Percentiles rank a stretch among this genome's conserved stretches.
Evolutionary conservation across 768 basidiomycete species (phyloP).

Genomic region (Amanita inopinata): DNA sequence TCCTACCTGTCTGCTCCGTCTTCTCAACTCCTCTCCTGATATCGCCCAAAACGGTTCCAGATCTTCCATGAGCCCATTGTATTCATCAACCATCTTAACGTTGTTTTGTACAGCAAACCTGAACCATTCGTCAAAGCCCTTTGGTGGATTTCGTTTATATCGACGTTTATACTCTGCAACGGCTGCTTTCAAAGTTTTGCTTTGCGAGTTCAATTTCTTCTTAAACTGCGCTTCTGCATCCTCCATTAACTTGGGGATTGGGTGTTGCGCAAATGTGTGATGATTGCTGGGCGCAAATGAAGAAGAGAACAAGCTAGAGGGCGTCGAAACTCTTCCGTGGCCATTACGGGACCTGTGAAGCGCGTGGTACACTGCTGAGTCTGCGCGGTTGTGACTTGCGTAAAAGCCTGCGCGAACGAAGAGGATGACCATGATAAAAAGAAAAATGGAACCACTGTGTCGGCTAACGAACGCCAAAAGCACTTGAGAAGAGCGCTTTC

Average conservation of each 20-base stretch:
- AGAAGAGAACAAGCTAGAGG: constrained; percentile 16
- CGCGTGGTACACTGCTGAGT: constrained; percentile 10
- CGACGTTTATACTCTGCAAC: constrained; percentile 74
- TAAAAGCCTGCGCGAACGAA: constrained; percentile 44
- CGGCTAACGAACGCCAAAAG: constrained; percentile 2
- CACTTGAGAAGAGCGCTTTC: not conserved
- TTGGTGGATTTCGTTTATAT: constrained; percentile 74
- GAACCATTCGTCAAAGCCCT: constrained; percentile 91
- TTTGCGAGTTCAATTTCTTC: constrained; percentile 60
- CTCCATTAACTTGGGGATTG: constrained; percentile 77
- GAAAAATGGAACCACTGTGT: constrained; percentile 31
- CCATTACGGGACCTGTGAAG: not conserved
- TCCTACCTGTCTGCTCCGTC: constrained; percentile 49
- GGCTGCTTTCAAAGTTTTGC: constrained; percentile 68
- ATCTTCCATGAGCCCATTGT: constrained; percentile 70
- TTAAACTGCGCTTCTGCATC: constrained; percentile 73
- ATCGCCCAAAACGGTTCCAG: constrained; percentile 80
- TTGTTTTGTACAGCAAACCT: constrained; percentile 61
- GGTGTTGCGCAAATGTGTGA: constrained; percentile 37
- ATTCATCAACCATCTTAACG: constrained; percentile 84
- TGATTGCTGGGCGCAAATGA: constrained; percentile 10
- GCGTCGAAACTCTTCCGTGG: constrained; percentile 13
- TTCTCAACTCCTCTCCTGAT: constrained; percentile 60
- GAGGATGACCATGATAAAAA: constrained; percentile 30
- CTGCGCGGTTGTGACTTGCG: constrained; percentile 22